A percentile compares a stretch with the other conserved stretches of the same genome.
phyloP scores from a whole-genome alignment of 768 basidiomycete species.

The Paxillus rubicundulus region DNA sequence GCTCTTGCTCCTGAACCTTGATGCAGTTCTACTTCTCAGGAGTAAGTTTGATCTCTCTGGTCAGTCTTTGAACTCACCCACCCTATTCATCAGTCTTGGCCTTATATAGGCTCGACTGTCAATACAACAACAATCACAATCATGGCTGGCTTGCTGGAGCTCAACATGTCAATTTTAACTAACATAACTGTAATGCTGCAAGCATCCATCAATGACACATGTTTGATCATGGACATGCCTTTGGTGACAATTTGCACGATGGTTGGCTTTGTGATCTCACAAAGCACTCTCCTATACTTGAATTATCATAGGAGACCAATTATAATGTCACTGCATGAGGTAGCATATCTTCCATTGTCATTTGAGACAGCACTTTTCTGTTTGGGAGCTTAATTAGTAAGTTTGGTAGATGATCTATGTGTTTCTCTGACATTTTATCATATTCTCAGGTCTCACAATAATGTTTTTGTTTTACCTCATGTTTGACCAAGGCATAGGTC shows the following conservation, averaged over 20 bases:
- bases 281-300: slow-evolving; percentile 13
- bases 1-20: slow-evolving; percentile 12
- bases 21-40: slow-evolving; percentile 16
- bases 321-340: slow-evolving; percentile 8
- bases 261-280: slow-evolving; percentile 8
- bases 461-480: neutral
- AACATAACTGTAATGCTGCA: neutral
- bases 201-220: slow-evolving; percentile 12
- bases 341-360: slow-evolving; percentile 8
- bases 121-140: neutral
- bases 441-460: neutral
- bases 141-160: slow-evolving; percentile 5
- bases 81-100: too few species aligned
- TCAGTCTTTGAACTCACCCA: neutral
- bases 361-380: slow-evolving; percentile 16
- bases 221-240: slow-evolving; percentile 7
- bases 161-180: neutral
- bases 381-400: slow-evolving; percentile 7
- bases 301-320: slow-evolving; percentile 14
- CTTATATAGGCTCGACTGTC: slow-evolving; percentile 1
- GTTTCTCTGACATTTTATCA: too few species aligned
- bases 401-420: neutral
- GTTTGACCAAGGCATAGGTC: too few species aligned
- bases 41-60: slow-evolving; percentile 9
- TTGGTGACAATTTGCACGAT: neutral